Conservation (phyloP, 2,329 filamentous ascomycete genomes). For the Pseudocercospora ulei region DNA sequence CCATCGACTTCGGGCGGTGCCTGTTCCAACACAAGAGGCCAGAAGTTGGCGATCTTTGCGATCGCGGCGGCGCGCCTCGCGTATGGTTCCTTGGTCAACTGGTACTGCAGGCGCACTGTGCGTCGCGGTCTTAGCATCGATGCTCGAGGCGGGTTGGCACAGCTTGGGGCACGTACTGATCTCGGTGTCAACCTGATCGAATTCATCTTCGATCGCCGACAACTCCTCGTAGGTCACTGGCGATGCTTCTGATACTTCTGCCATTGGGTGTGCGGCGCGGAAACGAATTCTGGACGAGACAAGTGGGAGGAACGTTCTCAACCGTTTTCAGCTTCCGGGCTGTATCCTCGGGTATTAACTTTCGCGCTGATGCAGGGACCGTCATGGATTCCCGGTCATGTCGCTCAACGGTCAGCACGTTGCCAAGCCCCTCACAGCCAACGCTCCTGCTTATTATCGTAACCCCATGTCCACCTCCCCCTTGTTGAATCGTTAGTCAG, state of each 20-base stretch:
- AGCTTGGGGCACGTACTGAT: conserved; percentile 52
- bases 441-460: no score
- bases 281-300: background rate
- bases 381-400: no score
- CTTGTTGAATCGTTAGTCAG: no score
- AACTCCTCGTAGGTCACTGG: conserved; percentile 63
- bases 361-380: no score
- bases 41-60: conserved; percentile 73
- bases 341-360: no score
- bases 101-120: conserved; percentile 45
- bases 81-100: conserved; percentile 61
- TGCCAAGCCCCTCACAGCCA: no score
- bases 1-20: conserved; percentile 77
- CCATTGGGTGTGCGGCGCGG: conserved; percentile 12
- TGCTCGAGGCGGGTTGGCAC: background rate
- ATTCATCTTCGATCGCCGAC: conserved; percentile 68
- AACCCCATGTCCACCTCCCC: no score
- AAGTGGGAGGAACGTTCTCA: background rate
- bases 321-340: background rate
- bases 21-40: conserved; percentile 86
- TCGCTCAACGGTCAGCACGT: no score
- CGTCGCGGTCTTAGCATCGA: conserved; percentile 9
- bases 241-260: conserved; percentile 18
- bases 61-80: conserved; percentile 63
- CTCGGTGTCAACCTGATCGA: conserved; percentile 72